Evolutionary conservation across 2,329 filamentous ascomycete species (phyloP).

Genomic region (Cladosporium sp.): DNA sequence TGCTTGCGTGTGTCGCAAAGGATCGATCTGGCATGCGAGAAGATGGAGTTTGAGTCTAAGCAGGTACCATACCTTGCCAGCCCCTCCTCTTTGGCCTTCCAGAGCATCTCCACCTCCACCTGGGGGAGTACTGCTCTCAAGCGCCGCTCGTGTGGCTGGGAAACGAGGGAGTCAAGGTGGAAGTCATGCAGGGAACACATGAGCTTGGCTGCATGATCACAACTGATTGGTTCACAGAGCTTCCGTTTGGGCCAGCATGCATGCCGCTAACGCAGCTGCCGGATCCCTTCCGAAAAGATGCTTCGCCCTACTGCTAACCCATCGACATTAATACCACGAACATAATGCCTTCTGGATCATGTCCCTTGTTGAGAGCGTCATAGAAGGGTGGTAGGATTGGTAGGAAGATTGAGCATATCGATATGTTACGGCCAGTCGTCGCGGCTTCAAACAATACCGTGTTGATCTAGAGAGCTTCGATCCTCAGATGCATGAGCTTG

Average conservation of each 20-base stretch:
- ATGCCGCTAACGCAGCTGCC: not conserved
- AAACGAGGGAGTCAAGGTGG: not conserved
- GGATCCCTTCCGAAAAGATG: not conserved
- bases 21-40: not conserved
- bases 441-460: not conserved
- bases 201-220: no score
- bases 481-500: not conserved
- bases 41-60: not conserved
- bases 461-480: not conserved
- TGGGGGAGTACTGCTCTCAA: not conserved
- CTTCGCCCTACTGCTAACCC: not conserved
- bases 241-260: not conserved
- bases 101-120: not conserved
- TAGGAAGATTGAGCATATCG: not conserved
- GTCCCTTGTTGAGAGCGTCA: not conserved
- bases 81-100: slow-evolving; percentile 5
- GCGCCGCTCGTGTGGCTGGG: slow-evolving; percentile 3
- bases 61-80: slow-evolving; percentile 10
- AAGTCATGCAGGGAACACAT: not conserved
- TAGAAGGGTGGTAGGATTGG: not conserved
- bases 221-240: not conserved
- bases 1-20: not conserved
- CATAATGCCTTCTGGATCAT: slow-evolving; percentile 1
- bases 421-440: not conserved
- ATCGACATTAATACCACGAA: not conserved